Percentiles rank a stretch among this genome's conserved stretches.
Evolutionary conservation across 768 basidiomycete genomes (phyloP).

Genomic region (Leucosporidium creatinivorum): DNA sequence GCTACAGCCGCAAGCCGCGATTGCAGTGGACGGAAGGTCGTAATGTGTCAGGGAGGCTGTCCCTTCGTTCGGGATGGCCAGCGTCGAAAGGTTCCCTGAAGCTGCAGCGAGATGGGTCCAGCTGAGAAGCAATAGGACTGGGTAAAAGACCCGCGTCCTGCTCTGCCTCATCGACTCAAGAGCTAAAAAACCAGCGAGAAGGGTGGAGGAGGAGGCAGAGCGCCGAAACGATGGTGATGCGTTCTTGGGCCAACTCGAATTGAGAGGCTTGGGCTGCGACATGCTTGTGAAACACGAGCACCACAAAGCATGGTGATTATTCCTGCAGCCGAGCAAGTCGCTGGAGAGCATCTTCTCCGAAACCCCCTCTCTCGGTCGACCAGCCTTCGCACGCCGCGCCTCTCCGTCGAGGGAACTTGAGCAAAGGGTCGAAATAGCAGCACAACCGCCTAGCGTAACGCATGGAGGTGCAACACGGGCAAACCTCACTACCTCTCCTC

Average conservation of each 20-base stretch:
- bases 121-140: no score
- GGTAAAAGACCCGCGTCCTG: no score
- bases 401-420: neutral
- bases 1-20: slow-evolving; percentile 15
- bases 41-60: slow-evolving; percentile 10
- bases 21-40: slow-evolving; percentile 2
- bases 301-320: no score
- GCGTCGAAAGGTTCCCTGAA: slow-evolving; percentile 7
- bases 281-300: no score
- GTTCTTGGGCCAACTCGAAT: no score
- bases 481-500: neutral
- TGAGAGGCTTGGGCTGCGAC: no score
- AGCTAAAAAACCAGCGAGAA: neutral
- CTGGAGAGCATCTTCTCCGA: no score
- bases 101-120: neutral
- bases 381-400: neutral
- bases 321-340: no score
- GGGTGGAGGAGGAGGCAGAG: neutral
- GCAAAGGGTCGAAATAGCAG: neutral
- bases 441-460: neutral
- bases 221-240: no score
- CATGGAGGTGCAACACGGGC: neutral
- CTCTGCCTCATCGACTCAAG: neutral
- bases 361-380: neutral
- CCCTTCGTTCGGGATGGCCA: slow-evolving; percentile 5